Percentiles rank a stretch among this genome's conserved stretches.
phyloP scores from a whole-genome alignment of 257 asterid species.

The Anisodus acutangulus region DNA sequence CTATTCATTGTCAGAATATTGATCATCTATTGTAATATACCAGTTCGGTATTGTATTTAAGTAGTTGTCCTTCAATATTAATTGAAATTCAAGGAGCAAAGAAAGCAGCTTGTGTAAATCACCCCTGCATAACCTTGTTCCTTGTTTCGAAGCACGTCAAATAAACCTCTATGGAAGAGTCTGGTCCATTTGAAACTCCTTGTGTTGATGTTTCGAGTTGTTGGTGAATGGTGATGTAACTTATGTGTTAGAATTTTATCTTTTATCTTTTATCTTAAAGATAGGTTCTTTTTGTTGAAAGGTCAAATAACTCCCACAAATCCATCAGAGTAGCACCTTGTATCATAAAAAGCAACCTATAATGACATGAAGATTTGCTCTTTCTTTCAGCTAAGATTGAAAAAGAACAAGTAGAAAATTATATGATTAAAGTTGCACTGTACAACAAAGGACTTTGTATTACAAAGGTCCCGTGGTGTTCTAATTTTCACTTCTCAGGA shows the following conservation, averaged over 20 bases:
- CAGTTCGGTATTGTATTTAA: conserved; percentile 1
- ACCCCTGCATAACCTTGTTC: neutral
- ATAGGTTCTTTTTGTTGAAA: too few species aligned
- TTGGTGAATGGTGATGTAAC: neutral
- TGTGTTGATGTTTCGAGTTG: neutral
- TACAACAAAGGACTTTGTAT: neutral
- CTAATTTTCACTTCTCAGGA: neutral
- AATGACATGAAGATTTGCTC: neutral
- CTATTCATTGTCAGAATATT: conserved; percentile 31
- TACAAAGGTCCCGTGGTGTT: neutral
- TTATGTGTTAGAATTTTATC: neutral
- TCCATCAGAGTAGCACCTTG: neutral
- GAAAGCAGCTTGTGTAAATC: neutral
- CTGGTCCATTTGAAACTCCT: neutral
- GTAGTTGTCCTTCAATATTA: neutral
- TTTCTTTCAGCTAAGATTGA: too few species aligned
- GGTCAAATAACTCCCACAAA: neutral
- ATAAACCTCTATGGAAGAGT: neutral
- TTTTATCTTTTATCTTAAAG: neutral
- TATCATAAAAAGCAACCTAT: neutral
- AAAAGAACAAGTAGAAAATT: neutral
- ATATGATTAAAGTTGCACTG: neutral
- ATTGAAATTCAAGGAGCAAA: neutral
- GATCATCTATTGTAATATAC: conserved; percentile 36
- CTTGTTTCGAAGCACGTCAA: neutral